Percentiles rank a stretch among this genome's conserved stretches.
phyloP scores from a whole-genome alignment of 2,329 filamentous ascomycete genomes.

The Remersonia thermophila region DNA sequence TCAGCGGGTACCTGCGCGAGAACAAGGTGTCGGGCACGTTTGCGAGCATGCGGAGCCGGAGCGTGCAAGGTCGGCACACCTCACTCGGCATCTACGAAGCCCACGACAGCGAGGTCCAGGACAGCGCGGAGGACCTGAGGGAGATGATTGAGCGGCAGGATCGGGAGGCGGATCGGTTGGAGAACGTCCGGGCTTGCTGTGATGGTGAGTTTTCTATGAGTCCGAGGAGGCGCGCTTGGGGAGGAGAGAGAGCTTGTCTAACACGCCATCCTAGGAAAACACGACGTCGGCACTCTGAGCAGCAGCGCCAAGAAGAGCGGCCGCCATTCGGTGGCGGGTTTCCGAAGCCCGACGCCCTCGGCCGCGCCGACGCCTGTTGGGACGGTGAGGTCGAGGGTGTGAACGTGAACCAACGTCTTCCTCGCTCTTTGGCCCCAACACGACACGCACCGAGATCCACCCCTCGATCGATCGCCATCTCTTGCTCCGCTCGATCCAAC shows the following conservation, averaged over 20 bases:
- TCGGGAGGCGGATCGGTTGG: slow-evolving; percentile 63
- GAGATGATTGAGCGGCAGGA: slow-evolving; percentile 70
- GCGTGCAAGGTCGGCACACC: slow-evolving; percentile 29
- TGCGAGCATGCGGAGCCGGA: slow-evolving; percentile 41
- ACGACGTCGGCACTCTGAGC: slow-evolving; percentile 54
- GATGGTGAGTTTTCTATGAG: slow-evolving; percentile 58
- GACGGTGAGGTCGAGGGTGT: slow-evolving; percentile 19
- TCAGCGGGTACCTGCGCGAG: slow-evolving; percentile 49
- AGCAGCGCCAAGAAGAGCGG: slow-evolving; percentile 34
- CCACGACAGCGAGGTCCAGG: slow-evolving; percentile 40
- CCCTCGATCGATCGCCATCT: too few species aligned
- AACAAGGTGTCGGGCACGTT: slow-evolving; percentile 37
- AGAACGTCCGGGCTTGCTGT: slow-evolving; percentile 94
- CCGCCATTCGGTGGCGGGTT: slow-evolving; percentile 26
- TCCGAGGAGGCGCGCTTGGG: too few species aligned
- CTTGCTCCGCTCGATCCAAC: too few species aligned
- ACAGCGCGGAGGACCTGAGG: slow-evolving; percentile 73
- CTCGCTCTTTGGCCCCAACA: too few species aligned
- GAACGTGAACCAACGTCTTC: too few species aligned
- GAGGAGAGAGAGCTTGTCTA: too few species aligned
- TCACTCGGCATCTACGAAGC: slow-evolving; percentile 32
- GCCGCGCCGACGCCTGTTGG: slow-evolving; percentile 16
- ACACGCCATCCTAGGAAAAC: too few species aligned
- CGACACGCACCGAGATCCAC: too few species aligned
- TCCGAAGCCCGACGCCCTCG: slow-evolving; percentile 19